Percentiles rank a stretch among this genome's conserved stretches.
These are phyloP conservation scores for Globisporangium spinosum DNA, from an alignment of 352 stramenopile species.

Conservation along the genomic window DNA sequence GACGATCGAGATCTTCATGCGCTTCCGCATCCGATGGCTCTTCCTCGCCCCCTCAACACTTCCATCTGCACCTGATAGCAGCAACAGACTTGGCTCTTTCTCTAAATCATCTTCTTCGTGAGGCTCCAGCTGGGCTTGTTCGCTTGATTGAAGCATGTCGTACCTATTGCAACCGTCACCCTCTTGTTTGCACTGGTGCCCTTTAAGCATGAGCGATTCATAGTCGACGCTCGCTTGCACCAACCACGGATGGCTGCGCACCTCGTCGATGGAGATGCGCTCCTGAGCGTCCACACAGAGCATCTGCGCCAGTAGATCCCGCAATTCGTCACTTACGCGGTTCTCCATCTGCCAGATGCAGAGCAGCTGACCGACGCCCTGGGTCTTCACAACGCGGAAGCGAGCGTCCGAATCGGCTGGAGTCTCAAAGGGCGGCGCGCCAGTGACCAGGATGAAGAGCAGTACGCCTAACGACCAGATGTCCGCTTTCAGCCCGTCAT, in stretches of 20 bases:
- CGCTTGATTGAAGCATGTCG: neutral
- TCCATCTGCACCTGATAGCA: neutral
- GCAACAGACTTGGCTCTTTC: neutral
- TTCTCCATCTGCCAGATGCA: constrained; percentile 36
- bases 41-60: neutral
- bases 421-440: constrained; percentile 45
- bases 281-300: constrained; percentile 32
- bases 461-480: constrained; percentile 67
- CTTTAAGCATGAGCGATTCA: neutral
- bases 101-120: constrained; percentile 4
- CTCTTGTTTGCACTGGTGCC: neutral
- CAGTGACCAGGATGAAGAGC: constrained; percentile 58
- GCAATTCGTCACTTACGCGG: constrained; percentile 27
- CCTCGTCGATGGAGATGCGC: constrained; percentile 31
- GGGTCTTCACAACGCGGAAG: constrained; percentile 42
- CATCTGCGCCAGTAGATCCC: constrained; percentile 35
- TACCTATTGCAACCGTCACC: neutral
- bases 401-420: constrained; percentile 42
- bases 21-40: constrained; percentile 7
- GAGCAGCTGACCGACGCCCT: constrained; percentile 36
- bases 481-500: constrained; percentile 49
- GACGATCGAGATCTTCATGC: constrained; percentile 17
- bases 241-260: constrained; percentile 45
- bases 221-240: neutral
- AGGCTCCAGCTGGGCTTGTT: constrained; percentile 1